Conservation (phyloP, 371 early-diverging fungal species). For the Circinella umbellata region DNA sequence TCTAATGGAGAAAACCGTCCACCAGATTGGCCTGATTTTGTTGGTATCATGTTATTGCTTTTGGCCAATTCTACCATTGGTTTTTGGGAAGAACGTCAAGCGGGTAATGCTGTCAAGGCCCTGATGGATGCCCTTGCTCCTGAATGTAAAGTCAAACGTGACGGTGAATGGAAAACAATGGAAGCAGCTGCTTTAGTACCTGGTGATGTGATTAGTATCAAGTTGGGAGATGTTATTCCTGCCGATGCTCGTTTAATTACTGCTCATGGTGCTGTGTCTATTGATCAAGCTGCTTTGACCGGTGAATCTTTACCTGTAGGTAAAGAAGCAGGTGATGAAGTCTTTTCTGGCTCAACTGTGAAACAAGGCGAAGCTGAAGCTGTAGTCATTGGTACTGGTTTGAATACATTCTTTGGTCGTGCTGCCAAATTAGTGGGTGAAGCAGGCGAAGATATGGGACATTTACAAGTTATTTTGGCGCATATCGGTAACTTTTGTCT, state of each 20-base stretch:
- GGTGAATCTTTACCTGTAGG: slow-evolving; percentile 82
- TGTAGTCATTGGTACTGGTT: slow-evolving; percentile 86
- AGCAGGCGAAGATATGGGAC: slow-evolving; percentile 85
- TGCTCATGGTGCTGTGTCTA: slow-evolving; percentile 54
- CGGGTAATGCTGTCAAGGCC: slow-evolving; percentile 80
- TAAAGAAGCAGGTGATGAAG: slow-evolving; percentile 75
- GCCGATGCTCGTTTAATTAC: slow-evolving; percentile 74
- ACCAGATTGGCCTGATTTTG: slow-evolving; percentile 87
- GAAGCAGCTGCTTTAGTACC: slow-evolving; percentile 69
- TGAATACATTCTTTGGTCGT: slow-evolving; percentile 90
- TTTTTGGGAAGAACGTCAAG: slow-evolving; percentile 84
- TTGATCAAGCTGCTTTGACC: slow-evolving; percentile 87
- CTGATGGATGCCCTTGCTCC: slow-evolving; percentile 81
- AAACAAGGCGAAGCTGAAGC: slow-evolving; percentile 94
- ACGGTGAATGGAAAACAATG: slow-evolving; percentile 62
- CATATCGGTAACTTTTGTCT: slow-evolving; percentile 93
- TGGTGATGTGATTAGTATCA: slow-evolving; percentile 78
- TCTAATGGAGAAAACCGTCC: slow-evolving; percentile 71
- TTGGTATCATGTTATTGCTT: slow-evolving; percentile 81
- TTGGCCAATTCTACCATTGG: slow-evolving; percentile 88
- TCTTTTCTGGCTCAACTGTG: slow-evolving; percentile 84
- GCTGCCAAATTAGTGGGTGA: slow-evolving; percentile 85
- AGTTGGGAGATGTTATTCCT: slow-evolving; percentile 82
- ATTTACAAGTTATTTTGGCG: slow-evolving; percentile 88
- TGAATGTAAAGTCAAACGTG: slow-evolving; percentile 73